Evolutionary conservation across 2,329 filamentous ascomycete genomes (phyloP), one percentile per base, ranked within the genome.

Genomic region (Colletotrichum spaethianum): DNA sequence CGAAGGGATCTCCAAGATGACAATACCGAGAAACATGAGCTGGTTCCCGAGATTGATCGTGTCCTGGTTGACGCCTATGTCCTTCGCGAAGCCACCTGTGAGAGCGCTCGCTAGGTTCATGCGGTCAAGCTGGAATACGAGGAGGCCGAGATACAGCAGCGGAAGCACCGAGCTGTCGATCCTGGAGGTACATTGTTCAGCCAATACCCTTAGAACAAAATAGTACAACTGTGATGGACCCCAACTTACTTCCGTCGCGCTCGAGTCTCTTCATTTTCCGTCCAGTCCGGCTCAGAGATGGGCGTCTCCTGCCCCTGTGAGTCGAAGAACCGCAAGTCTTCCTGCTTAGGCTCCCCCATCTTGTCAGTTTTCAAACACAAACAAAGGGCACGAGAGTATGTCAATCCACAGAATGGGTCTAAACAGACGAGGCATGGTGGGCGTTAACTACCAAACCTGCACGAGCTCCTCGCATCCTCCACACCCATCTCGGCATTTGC

Each of bases 31-130:
- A 63, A 86, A 88, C 85, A 88, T 86, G 7, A 88, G 75, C 70
- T 88, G 86, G 62, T 88, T 88, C 0, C 87, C 86, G 0, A 88
- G 75, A 63, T 89, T 89, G 72, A 88, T 83, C 0, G 83, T 86
- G 31, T 83, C 81, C 69, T 87, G 84, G n/a, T 80, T 77, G 5
- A 88, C 79, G 0, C 76, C 73, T 38, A 87, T 84, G 48, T 83
- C 80, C 4, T 78, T 76, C 0, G 83, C 83, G 53, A 88, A 86
- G 1, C 84, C 84, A 9, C 82, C 85, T 0, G 86, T 88, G 0
- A 88, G 77, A 9, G 86, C 86, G 71, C 85, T 87, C 18, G 84
- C 85, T 3, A 88, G 79, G 63, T 88, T 88, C 80, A 86, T 88
- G 44, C 87, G 84, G 70, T 89, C 87, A 0, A 88, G 77, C 74